These are phyloP conservation scores for Cutaneotrichosporon sp. DNA, from an alignment of 1,284 basidiomycete species.

Conservation along the genomic window DNA sequence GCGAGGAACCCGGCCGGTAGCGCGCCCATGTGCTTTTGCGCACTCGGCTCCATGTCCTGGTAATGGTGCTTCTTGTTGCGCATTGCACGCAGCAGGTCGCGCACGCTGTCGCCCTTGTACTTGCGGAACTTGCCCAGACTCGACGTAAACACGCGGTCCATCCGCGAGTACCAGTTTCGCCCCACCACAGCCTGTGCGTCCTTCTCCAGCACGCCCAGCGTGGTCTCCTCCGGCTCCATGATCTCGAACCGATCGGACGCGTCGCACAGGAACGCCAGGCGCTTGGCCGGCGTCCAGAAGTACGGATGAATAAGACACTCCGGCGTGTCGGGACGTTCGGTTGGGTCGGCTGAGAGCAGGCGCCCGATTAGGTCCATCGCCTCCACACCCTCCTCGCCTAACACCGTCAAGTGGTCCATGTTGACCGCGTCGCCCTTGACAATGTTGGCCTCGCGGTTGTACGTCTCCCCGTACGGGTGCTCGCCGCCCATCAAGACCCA, in stretches of 20 bases:
- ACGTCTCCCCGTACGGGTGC: constrained; percentile 86
- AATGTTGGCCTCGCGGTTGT: constrained; percentile 87
- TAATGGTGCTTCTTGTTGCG: constrained; percentile 99
- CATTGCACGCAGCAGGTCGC: constrained; percentile 85
- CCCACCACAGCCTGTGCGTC: constrained; percentile 66
- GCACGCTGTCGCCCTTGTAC: constrained; percentile 84
- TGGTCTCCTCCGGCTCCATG: constrained; percentile 82
- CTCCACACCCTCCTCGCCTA: constrained; percentile 87
- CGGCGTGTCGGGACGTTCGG: constrained; percentile 75
- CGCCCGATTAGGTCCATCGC: constrained; percentile 67
- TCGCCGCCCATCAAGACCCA: constrained; percentile 80
- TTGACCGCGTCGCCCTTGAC: constrained; percentile 65
- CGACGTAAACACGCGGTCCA: constrained; percentile 86
- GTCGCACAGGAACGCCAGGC: constrained; percentile 89
- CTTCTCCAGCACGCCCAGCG: constrained; percentile 70
- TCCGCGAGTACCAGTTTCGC: constrained; percentile 74
- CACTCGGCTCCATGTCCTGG: constrained; percentile 77
- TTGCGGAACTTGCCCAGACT: constrained; percentile 95
- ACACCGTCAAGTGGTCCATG: constrained; percentile 63
- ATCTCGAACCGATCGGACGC: constrained; percentile 97
- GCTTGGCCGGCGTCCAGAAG: constrained; percentile 86
- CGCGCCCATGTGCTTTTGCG: constrained; percentile 76
- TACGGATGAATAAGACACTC: constrained; percentile 86
- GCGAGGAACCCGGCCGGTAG: constrained; percentile 87
- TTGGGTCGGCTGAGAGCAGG: constrained; percentile 72